These are phyloP conservation scores for Hirsutella rhossiliensis DNA, from an alignment of 2,329 filamentous ascomycete genomes.

Conservation along the genomic window DNA sequence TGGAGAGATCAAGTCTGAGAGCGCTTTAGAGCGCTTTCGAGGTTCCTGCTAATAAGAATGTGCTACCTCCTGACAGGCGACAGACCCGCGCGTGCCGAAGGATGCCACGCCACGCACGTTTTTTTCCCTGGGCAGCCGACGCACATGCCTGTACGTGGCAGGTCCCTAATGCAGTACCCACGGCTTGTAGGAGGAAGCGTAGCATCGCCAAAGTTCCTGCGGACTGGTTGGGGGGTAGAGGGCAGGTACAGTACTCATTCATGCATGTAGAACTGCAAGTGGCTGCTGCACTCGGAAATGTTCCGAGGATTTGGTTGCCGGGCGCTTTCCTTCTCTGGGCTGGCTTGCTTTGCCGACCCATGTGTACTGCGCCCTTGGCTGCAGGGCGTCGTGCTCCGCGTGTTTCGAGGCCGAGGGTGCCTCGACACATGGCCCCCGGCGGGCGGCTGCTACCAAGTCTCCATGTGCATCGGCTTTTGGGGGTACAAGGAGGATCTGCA, in stretches of 20 bases:
- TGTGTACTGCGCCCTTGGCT: background rate
- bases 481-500: too few relatives aligned
- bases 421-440: too few relatives aligned
- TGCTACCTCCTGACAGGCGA: too few relatives aligned
- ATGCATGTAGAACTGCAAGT: background rate
- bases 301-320: background rate
- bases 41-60: background rate
- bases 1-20: background rate
- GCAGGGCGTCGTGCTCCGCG: too few relatives aligned
- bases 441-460: too few relatives aligned
- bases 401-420: too few relatives aligned
- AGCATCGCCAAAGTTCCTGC: background rate
- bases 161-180: background rate
- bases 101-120: background rate
- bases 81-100: too few relatives aligned
- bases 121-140: background rate
- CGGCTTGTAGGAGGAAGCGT: background rate
- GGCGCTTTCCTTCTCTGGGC: background rate
- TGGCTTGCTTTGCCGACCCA: background rate
- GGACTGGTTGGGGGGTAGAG: background rate
- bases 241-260: too few relatives aligned
- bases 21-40: background rate
- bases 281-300: background rate
- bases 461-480: too few relatives aligned
- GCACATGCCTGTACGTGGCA: background rate